These are phyloP conservation scores for Yamadazyma dendronema DNA, from an alignment of 1,139 yeast genomes.

Conservation along the genomic window DNA sequence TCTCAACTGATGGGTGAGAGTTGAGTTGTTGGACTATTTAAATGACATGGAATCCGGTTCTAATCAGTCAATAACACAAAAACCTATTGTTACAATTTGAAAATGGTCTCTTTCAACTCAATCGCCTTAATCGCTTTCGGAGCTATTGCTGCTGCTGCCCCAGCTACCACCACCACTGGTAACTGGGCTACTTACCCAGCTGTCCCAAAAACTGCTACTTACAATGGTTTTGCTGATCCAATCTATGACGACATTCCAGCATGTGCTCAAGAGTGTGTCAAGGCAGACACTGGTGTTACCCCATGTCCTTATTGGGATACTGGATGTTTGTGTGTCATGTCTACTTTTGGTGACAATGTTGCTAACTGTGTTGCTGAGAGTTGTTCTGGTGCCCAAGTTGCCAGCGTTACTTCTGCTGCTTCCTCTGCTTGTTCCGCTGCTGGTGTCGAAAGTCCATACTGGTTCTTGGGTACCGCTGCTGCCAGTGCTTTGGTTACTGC, in stretches of 20 bases:
- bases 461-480: constrained; percentile 26
- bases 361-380: constrained; percentile 29
- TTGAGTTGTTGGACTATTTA: no score
- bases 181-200: constrained; percentile 37
- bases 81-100: no score
- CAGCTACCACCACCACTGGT: constrained; percentile 10
- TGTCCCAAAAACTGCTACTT: constrained; percentile 48
- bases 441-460: constrained; percentile 24
- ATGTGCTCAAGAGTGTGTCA: constrained; percentile 45
- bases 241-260: constrained; percentile 34
- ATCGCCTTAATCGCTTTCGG: constrained; percentile 6
- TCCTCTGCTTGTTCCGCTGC: constrained; percentile 23
- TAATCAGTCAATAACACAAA: neutral
- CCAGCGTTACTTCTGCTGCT: constrained; percentile 25
- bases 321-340: constrained; percentile 38
- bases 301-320: constrained; percentile 48
- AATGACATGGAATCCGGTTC: no score
- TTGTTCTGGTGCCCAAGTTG: constrained; percentile 28
- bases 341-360: constrained; percentile 25
- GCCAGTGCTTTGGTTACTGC: constrained; percentile 33
- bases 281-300: constrained; percentile 29
- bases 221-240: constrained; percentile 53
- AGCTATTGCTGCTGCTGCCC: constrained; percentile 8
- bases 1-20: no score
- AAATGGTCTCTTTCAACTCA: constrained; percentile 9